Evolutionary conservation across 2,329 filamentous ascomycete species (phyloP).

Genomic region (Davidsoniella virescens): DNA sequence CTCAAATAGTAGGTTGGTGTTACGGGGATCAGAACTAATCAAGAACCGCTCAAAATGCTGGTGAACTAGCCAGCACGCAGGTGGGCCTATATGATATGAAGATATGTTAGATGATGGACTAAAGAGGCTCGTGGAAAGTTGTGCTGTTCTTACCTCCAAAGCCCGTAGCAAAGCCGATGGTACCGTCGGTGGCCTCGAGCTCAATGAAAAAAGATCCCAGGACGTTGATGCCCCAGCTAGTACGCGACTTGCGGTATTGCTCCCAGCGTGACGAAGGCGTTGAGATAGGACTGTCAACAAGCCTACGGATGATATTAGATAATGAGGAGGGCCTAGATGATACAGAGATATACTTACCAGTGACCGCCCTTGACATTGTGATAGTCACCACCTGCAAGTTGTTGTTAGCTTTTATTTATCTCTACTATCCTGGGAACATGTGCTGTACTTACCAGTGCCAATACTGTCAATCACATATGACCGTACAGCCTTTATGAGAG

Average conservation of each 20-base stretch:
- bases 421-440: constrained; percentile 14
- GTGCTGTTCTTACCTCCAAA: constrained; percentile 49
- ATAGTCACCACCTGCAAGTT: constrained; percentile 55
- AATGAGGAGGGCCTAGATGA: not conserved
- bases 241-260: constrained; percentile 71
- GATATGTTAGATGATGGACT: not conserved
- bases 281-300: constrained; percentile 82
- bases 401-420: constrained; percentile 4
- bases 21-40: constrained; percentile 72
- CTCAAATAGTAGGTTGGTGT: constrained; percentile 85
- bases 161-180: constrained; percentile 84
- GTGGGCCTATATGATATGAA: constrained; percentile 40
- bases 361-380: constrained; percentile 73
- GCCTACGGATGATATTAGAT: constrained; percentile 33
- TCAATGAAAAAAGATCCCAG: constrained; percentile 84
- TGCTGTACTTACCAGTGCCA: constrained; percentile 27
- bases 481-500: constrained; percentile 58
- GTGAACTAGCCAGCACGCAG: constrained; percentile 84
- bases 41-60: constrained; percentile 90
- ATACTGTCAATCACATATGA: constrained; percentile 56
- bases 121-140: not conserved
- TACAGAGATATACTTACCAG: constrained; percentile 30
- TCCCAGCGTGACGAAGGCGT: constrained; percentile 86
- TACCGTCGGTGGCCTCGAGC: constrained; percentile 75
- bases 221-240: constrained; percentile 91